Evolutionary conservation across 2,329 filamentous ascomycete species (phyloP).

Genomic region (Talaromyces sp.): DNA sequence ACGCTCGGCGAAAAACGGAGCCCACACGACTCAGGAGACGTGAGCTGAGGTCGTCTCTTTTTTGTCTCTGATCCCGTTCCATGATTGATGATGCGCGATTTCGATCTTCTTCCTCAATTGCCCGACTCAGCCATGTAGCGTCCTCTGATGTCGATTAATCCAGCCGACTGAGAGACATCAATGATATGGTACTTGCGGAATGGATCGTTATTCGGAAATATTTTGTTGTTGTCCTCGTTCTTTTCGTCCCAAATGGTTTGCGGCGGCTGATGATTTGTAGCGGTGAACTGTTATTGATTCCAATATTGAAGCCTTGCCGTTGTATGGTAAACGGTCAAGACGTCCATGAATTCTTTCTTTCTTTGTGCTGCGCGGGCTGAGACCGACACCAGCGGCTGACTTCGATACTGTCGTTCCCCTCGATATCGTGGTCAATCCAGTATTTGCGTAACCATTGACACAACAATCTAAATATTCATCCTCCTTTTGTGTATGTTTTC

Average conservation of each 20-base stretch:
- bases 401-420: not conserved
- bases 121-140: not conserved
- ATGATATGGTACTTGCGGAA: not conserved
- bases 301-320: not conserved
- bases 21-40: slow-evolving; percentile 15
- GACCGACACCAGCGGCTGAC: not conserved
- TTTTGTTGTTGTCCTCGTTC: not conserved
- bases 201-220: not conserved
- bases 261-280: not conserved
- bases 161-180: not conserved
- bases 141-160: not conserved
- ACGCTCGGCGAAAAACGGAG: slow-evolving; percentile 16
- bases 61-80: slow-evolving; percentile 13
- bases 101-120: not conserved
- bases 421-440: not conserved
- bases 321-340: not conserved
- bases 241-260: not conserved
- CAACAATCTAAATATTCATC: not conserved
- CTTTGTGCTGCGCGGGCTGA: not conserved
- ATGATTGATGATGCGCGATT: not conserved
- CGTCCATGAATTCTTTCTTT: slow-evolving; percentile 2
- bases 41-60: slow-evolving; percentile 13
- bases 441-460: not conserved
- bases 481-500: not conserved
- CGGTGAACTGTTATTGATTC: not conserved